Evolutionary conservation across 345 rosid species (phyloP).

Genomic region (Diplotaxis tenuifolia): DNA sequence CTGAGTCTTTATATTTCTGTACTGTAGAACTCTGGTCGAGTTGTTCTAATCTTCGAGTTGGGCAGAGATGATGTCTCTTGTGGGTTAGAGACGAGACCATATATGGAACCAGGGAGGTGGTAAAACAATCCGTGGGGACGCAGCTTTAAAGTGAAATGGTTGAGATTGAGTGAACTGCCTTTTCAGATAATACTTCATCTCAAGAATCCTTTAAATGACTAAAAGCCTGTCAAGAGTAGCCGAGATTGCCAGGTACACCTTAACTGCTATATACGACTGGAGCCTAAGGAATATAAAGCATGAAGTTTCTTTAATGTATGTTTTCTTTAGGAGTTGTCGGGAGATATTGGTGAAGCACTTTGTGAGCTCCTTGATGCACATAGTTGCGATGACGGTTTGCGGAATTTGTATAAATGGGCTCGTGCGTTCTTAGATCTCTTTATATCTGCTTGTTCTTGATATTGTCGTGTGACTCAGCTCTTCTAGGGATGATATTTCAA

Average conservation of each 20-base stretch:
- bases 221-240: conserved; percentile 96
- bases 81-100: conserved; percentile 89
- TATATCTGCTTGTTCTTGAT: conserved; percentile 25
- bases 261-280: not conserved
- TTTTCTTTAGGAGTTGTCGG: conserved; percentile 67
- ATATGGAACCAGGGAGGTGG: conserved; percentile 91
- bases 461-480: conserved; percentile 24
- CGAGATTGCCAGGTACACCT: conserved; percentile 87
- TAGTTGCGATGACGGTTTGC: conserved; percentile 45
- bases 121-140: conserved; percentile 89
- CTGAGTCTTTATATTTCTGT: no score
- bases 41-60: no score
- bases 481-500: conserved; percentile 51
- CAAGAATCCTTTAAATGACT: conserved; percentile 87
- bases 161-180: conserved; percentile 75
- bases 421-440: conserved; percentile 4
- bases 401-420: conserved; percentile 48
- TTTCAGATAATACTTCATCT: conserved; percentile 95
- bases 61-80: conserved; percentile 92
- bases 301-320: conserved; percentile 1
- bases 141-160: conserved; percentile 91
- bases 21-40: no score
- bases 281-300: not conserved
- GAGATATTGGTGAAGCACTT: conserved; percentile 88
- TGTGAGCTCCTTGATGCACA: conserved; percentile 82